Evolutionary conservation across 768 basidiomycete species (phyloP), one percentile per base, ranked within the genome.

Genomic region (Naganishia onofrii): DNA sequence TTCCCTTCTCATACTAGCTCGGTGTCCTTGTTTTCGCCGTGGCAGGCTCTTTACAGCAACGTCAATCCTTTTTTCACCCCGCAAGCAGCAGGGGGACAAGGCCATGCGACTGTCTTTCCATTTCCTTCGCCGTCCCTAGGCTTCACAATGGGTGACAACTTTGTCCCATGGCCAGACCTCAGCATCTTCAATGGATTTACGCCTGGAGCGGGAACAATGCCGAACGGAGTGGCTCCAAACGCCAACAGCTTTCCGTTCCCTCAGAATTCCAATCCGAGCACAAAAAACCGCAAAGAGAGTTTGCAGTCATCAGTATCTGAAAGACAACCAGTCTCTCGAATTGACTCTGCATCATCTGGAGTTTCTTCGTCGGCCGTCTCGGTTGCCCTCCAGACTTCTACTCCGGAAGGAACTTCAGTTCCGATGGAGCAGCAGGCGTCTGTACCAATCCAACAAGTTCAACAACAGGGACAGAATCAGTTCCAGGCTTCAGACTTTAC

Each of bases 51-150:
- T 15, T 63, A 63, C 60, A 63, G 60, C 60, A 42, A 42, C 19
- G 42, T 44, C 42, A 63, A 46, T 42, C 42, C 38, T 15, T 63
- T 63, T 26, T 63, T 63, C 38, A 28, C 60, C 3, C 42, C 60
- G 42, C 60, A 46, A 46, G 60, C 38, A 17, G 60, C 38, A 3
- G 42, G 42, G 6, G 38, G 60, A 23, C 60, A 63, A 13, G 57
- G 42, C 7, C 32, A 34, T 9, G 19, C 70, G 68, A 19, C 54
- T 32, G 23, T 67, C 48, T 67, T 74, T 71, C 48, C 75, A 19
- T 29, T 76, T 71, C 67, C 52, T 7, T 60, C 12, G 32, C 69
- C 60, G 23, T 67, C 68, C 48, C 70, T 69, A 42, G 53, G 31
- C 54, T 23, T 28, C 54, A 69, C 70, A 1, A 51, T 19, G 3